Conservation (phyloP, 1,139 yeast species). For the Yarrowia galli region DNA sequence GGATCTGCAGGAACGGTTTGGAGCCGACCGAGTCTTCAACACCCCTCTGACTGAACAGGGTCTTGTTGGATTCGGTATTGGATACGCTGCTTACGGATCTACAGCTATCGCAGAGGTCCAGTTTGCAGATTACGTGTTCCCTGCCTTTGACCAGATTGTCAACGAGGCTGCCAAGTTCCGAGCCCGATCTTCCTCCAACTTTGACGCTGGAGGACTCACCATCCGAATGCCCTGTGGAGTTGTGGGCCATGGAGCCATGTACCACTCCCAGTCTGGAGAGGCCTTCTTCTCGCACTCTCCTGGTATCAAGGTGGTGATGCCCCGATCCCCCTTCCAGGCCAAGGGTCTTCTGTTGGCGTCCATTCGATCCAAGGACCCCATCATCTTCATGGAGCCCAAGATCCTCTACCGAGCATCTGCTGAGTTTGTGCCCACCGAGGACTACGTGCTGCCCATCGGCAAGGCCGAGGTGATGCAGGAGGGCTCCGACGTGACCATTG, state of each 20-base stretch:
- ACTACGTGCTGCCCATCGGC: constrained; percentile 50
- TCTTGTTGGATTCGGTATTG: constrained; percentile 51
- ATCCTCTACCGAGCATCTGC: constrained; percentile 50
- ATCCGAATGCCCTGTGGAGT: constrained; percentile 52
- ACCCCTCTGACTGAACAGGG: constrained; percentile 53
- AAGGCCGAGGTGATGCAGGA: constrained; percentile 49
- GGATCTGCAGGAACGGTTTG: constrained; percentile 52
- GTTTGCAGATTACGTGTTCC: constrained; percentile 53
- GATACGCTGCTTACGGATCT: constrained; percentile 51
- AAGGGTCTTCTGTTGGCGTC: constrained; percentile 50
- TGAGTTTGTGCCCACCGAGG: constrained; percentile 51
- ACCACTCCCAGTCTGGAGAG: constrained; percentile 52
- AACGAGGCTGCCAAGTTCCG: constrained; percentile 53
- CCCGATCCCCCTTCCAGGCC: constrained; percentile 52
- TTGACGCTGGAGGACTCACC: constrained; percentile 50
- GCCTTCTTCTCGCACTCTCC: constrained; percentile 52
- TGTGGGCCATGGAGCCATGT: constrained; percentile 53
- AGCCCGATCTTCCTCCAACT: constrained; percentile 48
- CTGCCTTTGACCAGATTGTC: constrained; percentile 53
- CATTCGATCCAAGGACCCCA: constrained; percentile 50
- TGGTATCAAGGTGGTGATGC: constrained; percentile 51
- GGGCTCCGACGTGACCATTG: constrained; percentile 50
- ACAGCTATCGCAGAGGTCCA: constrained; percentile 54
- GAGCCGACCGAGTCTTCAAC: constrained; percentile 51
- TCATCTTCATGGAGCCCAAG: constrained; percentile 53